Conservation (phyloP, 495 filamentous ascomycete genomes). For the Gamarada debralockiae region DNA sequence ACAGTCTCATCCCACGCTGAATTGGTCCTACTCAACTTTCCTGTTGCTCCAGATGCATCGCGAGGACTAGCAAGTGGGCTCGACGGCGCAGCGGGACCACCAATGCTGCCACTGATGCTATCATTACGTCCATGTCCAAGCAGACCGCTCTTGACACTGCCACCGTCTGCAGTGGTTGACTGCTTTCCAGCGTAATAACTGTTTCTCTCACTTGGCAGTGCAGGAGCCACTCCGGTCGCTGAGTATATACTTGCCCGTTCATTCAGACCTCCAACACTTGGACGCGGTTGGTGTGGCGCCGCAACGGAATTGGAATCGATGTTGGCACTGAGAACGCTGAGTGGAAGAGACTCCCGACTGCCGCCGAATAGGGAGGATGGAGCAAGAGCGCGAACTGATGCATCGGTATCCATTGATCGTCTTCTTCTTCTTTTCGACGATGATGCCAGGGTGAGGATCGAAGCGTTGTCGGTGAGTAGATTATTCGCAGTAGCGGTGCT, state of each 20-base stretch:
- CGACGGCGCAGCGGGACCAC: constrained; percentile 42
- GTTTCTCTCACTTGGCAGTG: constrained; percentile 67
- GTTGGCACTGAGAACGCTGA: constrained; percentile 82
- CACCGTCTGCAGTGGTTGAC: constrained; percentile 58
- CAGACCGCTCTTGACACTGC: constrained; percentile 73
- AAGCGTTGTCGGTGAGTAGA: constrained; percentile 89
- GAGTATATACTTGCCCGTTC: constrained; percentile 89
- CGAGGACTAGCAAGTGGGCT: constrained; percentile 52
- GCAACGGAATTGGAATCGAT: constrained; percentile 33
- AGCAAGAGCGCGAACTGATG: constrained; percentile 86
- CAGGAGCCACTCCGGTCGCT: constrained; percentile 63
- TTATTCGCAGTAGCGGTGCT: constrained; percentile 87
- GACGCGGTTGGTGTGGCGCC: constrained; percentile 48
- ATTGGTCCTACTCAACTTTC: constrained; percentile 44
- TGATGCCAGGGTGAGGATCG: constrained; percentile 92
- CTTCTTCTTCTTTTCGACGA: constrained; percentile 87
- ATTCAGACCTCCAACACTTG: constrained; percentile 52
- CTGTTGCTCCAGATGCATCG: constrained; percentile 14
- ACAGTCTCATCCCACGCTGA: constrained; percentile 37
- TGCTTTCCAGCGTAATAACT: constrained; percentile 76
- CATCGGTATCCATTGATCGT: constrained; percentile 92
- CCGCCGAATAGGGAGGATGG: constrained; percentile 92
- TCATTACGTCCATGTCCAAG: constrained; percentile 77
- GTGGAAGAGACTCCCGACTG: constrained; percentile 77
- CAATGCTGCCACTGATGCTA: constrained; percentile 75